phyloP scores from a whole-genome alignment of 1,139 yeast genomes.

The Scheffersomyces segobiensis region DNA sequence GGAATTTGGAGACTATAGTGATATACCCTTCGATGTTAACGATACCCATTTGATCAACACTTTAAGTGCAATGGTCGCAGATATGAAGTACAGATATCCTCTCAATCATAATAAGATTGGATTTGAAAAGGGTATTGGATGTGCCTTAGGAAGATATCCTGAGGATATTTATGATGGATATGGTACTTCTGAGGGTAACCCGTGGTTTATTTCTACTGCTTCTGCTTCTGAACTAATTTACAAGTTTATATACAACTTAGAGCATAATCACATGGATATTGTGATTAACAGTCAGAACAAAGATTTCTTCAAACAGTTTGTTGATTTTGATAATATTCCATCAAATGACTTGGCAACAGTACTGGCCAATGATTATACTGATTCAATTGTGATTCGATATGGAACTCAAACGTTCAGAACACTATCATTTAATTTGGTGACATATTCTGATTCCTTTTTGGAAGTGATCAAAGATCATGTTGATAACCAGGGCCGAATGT shows the following conservation, averaged over 20 bases:
- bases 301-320: slow-evolving; percentile 32
- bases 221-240: slow-evolving; percentile 68
- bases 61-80: slow-evolving; percentile 54
- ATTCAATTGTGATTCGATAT: slow-evolving; percentile 18
- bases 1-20: slow-evolving; percentile 28
- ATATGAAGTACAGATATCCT: slow-evolving; percentile 75
- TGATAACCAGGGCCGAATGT: slow-evolving; percentile 71
- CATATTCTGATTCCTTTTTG: slow-evolving; percentile 75
- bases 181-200: slow-evolving; percentile 77
- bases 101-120: slow-evolving; percentile 57
- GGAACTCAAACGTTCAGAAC: slow-evolving; percentile 48
- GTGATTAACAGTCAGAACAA: slow-evolving; percentile 24
- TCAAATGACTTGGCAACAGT: neutral
- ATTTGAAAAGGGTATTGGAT: slow-evolving; percentile 44
- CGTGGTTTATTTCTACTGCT: slow-evolving; percentile 91
- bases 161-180: slow-evolving; percentile 89
- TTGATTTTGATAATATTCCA: slow-evolving; percentile 14
- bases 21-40: slow-evolving; percentile 60
- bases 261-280: slow-evolving; percentile 23
- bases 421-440: slow-evolving; percentile 47
- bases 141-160: slow-evolving; percentile 89
- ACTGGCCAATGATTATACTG: neutral
- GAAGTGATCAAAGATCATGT: slow-evolving; percentile 72
- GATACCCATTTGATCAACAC: slow-evolving; percentile 60
- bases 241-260: slow-evolving; percentile 31